A percentile compares a stretch with the other conserved stretches of the same genome.
phyloP scores from a whole-genome alignment of 495 filamentous ascomycete species.

The Penicillium salamii region DNA sequence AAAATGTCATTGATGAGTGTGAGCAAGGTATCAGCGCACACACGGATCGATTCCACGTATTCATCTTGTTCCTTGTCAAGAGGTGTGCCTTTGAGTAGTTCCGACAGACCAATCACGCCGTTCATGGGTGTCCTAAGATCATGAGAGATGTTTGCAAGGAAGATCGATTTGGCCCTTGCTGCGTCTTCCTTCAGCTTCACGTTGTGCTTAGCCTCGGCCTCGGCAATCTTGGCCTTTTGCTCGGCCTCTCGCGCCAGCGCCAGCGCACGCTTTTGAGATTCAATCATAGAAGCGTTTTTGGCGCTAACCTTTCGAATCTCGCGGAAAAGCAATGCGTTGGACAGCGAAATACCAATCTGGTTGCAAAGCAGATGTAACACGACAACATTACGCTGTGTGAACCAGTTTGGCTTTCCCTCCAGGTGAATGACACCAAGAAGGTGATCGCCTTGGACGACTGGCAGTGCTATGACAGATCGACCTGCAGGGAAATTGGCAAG shows the following conservation, averaged over 20 bases:
- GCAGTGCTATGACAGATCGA: conserved; percentile 79
- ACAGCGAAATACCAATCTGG: conserved; percentile 84
- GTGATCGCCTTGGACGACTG: conserved; percentile 75
- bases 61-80: conserved; percentile 80
- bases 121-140: conserved; percentile 84
- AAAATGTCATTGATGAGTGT: conserved; percentile 94
- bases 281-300: conserved; percentile 83
- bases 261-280: conserved; percentile 78
- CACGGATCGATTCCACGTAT: conserved; percentile 87
- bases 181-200: conserved; percentile 89
- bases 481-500: conserved; percentile 63
- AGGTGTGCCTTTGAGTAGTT: conserved; percentile 74
- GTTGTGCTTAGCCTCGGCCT: conserved; percentile 79
- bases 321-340: conserved; percentile 83
- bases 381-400: conserved; percentile 84
- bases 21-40: conserved; percentile 87
- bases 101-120: conserved; percentile 86
- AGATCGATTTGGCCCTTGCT: conserved; percentile 85
- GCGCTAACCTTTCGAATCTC: conserved; percentile 74
- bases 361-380: conserved; percentile 84
- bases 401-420: conserved; percentile 78
- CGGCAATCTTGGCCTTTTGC: conserved; percentile 76
- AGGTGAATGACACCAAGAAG: conserved; percentile 83
- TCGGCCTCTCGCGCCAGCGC: conserved; percentile 77
- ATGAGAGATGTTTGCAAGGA: conserved; percentile 89